Base-by-base conservation (phyloP, 1,139 yeast genomes). In the Magnusiomyces clavatus region DNA sequence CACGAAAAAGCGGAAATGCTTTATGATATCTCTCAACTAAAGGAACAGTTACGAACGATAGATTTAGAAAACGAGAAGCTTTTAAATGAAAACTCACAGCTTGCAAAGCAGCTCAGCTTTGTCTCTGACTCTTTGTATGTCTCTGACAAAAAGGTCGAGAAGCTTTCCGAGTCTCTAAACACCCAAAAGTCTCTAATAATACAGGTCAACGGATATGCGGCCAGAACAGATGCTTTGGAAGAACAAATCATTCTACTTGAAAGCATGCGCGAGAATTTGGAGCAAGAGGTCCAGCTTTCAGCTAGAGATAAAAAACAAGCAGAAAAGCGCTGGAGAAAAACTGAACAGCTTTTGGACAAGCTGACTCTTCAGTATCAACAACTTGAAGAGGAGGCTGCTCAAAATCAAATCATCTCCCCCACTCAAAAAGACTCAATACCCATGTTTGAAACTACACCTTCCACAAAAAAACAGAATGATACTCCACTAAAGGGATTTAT, bases 291-390 rank as follows among this genome's bases (percentile, higher is more conserved):
- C 8, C 48, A 52, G n/a, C 39, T 48, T 12, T 54, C 56, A 14
- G 41, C 47, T 19, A 49, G 54, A 29, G 62, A 60, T 19, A 57
- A 56, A 42, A 48, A 49, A n/a, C 51, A 51, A 12, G 62, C 60
- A 5, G 62, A 59, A 47, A 44, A 53, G 10, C 48, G 57, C 36
- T 58, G 62, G 60, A 51, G 58, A 24, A 56, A 55, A 39, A 55
- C 64, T 2, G 64, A 62, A 46, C 51, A 59, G 29, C 50, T 56
- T 24, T 54, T 61, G 6, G 62, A 60, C 43, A 56, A 57, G 39
- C 57, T 63, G 31, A 54, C 60, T 6, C 37, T 42, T 16, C 64
- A 62, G 43, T 63, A 60, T 43, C 57, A 58, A 34, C 47, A 36
- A 4, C 52, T 62, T 31, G 64, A 59, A 43, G 48, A 51, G 5